Percentiles rank a stretch among this genome's conserved stretches.
phyloP scores from a whole-genome alignment of 2,329 filamentous ascomycete genomes.

The Fusarium ramigenum region DNA sequence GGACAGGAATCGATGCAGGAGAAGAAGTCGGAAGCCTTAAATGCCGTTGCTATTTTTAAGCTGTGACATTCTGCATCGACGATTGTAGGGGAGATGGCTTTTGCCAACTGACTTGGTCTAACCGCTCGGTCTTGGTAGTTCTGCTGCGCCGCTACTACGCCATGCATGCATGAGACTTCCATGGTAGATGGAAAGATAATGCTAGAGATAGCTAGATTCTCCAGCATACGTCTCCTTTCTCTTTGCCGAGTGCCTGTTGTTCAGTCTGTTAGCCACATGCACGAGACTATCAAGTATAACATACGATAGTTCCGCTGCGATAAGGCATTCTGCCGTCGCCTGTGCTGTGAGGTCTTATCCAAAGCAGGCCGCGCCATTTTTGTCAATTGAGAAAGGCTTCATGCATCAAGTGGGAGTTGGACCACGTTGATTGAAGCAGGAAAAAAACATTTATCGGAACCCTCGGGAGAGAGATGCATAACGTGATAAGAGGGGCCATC shows the following conservation, averaged over 20 bases:
- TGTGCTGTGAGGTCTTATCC: not conserved
- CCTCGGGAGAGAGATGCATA: not conserved
- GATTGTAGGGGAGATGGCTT: not conserved
- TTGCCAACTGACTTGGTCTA: not conserved
- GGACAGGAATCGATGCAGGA: not conserved
- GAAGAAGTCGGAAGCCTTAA: not conserved
- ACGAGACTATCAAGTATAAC: not conserved
- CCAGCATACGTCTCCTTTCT: not conserved
- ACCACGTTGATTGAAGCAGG: not conserved
- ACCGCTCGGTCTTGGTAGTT: not conserved
- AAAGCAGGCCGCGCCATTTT: not conserved
- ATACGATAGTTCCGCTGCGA: not conserved
- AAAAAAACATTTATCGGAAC: not conserved
- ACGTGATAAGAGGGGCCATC: not conserved
- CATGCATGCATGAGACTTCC: not conserved
- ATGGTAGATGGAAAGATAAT: not conserved
- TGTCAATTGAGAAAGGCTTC: not conserved
- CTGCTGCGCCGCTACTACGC: not conserved
- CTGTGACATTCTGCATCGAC: not conserved
- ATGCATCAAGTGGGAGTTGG: not conserved
- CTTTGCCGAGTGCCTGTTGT: not conserved
- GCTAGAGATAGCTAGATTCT: not conserved
- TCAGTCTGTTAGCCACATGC: not conserved
- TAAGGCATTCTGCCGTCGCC: not conserved
- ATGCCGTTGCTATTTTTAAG: not conserved